Conservation (phyloP, 345 rosid genomes). For the Salix udensis region DNA sequence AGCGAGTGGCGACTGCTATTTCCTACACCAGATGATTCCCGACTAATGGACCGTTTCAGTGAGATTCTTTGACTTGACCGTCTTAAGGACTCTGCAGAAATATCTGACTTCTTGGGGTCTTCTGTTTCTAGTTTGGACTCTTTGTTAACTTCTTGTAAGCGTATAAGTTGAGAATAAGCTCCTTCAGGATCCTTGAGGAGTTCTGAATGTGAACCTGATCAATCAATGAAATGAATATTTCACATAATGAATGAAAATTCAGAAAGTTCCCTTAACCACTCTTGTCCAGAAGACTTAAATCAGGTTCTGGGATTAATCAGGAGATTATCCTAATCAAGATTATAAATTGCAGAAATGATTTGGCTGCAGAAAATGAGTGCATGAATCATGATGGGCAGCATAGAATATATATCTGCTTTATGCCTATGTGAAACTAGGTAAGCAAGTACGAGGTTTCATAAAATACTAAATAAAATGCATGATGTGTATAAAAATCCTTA, state of each 20-base stretch:
- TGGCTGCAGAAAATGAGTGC: neutral
- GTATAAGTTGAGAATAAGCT: conserved; percentile 82
- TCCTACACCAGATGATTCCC: conserved; percentile 53
- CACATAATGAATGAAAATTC: neutral
- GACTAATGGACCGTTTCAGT: conserved; percentile 47
- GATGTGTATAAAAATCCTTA: neutral
- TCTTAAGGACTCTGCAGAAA: conserved; percentile 5
- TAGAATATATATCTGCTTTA: too few species aligned
- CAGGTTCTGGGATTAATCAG: neutral
- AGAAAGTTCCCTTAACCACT: neutral
- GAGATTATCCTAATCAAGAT: neutral
- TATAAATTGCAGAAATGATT: neutral
- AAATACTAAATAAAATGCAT: neutral
- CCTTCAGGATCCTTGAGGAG: conserved; percentile 65
- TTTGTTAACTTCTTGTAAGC: conserved; percentile 59
- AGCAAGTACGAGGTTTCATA: neutral
- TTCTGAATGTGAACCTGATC: conserved; percentile 49
- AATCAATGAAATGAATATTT: neutral
- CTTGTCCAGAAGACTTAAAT: neutral
- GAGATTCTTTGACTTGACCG: conserved; percentile 44
- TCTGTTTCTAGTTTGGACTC: conserved; percentile 38
- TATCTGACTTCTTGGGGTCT: conserved; percentile 18
- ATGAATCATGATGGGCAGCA: neutral
- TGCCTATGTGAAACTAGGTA: neutral
- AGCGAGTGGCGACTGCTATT: conserved; percentile 55